A percentile compares a stretch with the other conserved stretches of the same genome.
These are phyloP conservation scores for Lagerstroemia speciosa DNA, from an alignment of 345 rosid species.

Conservation along the genomic window DNA sequence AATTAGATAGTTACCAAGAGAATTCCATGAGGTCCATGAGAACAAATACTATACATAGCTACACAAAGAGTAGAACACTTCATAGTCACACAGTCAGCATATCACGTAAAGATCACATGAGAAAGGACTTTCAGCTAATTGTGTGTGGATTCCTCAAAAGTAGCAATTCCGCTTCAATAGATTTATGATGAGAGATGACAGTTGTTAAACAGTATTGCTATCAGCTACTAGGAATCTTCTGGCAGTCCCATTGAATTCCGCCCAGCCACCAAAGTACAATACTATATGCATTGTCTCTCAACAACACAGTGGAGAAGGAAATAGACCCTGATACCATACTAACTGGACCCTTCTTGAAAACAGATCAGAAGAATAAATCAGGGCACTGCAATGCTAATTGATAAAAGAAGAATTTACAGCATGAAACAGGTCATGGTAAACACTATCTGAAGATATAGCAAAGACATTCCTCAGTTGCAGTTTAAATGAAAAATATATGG, in stretches of 20 bases:
- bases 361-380: not conserved
- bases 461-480: too few relatives aligned
- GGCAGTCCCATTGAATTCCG: not conserved
- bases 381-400: not conserved
- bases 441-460: not conserved
- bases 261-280: constrained; percentile 7
- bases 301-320: constrained; percentile 1
- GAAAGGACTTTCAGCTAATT: not conserved
- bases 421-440: not conserved
- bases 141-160: constrained; percentile 1
- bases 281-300: not conserved
- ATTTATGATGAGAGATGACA: not conserved
- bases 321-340: constrained; percentile 2
- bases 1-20: not conserved
- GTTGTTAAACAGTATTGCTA: not conserved
- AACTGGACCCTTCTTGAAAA: constrained; percentile 2
- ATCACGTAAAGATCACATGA: constrained; percentile 3
- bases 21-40: constrained; percentile 7
- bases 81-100: constrained; percentile 1
- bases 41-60: not conserved
- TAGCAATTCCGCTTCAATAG: not conserved
- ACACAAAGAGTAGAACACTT: not conserved
- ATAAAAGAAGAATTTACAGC: not conserved
- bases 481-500: too few relatives aligned
- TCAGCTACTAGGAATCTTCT: not conserved